Conservation (phyloP, 1,284 basidiomycete species). For the Tylopilus sp. region DNA sequence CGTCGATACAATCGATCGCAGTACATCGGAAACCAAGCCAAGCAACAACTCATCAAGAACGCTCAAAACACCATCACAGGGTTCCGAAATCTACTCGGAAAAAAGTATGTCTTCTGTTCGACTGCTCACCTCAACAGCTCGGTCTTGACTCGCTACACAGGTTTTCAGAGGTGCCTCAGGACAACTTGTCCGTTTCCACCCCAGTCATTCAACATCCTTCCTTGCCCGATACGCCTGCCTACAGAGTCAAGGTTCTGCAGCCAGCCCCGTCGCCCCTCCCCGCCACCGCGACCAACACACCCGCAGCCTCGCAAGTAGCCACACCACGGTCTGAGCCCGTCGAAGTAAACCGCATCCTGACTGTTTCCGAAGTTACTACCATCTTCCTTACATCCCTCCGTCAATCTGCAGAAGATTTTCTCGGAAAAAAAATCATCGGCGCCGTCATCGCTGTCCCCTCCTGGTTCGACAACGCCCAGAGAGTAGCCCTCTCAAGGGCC, state of each 20-base stretch:
- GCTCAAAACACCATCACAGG: constrained; percentile 90
- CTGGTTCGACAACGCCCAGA: constrained; percentile 71
- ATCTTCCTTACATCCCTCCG: constrained; percentile 86
- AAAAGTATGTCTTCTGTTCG: constrained; percentile 60
- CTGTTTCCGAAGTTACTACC: constrained; percentile 80
- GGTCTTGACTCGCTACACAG: constrained; percentile 33
- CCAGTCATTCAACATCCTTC: constrained; percentile 77
- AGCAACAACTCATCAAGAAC: constrained; percentile 94
- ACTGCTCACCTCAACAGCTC: background rate
- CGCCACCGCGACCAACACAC: constrained; percentile 52
- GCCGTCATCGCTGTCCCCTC: constrained; percentile 84
- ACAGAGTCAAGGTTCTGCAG: constrained; percentile 81
- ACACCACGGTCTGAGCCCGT: constrained; percentile 82
- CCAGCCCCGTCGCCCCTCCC: constrained; percentile 63
- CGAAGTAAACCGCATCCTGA: constrained; percentile 71
- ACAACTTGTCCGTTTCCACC: constrained; percentile 52
- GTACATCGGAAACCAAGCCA: constrained; percentile 97
- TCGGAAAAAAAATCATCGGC: constrained; percentile 79
- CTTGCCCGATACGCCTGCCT: constrained; percentile 71
- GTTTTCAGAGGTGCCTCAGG: constrained; percentile 71
- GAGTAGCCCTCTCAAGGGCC: constrained; percentile 68
- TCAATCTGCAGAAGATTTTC: constrained; percentile 88
- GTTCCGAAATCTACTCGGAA: constrained; percentile 92
- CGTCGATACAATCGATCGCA: constrained; percentile 35
- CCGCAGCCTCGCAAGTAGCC: constrained; percentile 64